Conservation (phyloP, 2,329 filamentous ascomycete genomes). For the Tympanopsis confertula region DNA sequence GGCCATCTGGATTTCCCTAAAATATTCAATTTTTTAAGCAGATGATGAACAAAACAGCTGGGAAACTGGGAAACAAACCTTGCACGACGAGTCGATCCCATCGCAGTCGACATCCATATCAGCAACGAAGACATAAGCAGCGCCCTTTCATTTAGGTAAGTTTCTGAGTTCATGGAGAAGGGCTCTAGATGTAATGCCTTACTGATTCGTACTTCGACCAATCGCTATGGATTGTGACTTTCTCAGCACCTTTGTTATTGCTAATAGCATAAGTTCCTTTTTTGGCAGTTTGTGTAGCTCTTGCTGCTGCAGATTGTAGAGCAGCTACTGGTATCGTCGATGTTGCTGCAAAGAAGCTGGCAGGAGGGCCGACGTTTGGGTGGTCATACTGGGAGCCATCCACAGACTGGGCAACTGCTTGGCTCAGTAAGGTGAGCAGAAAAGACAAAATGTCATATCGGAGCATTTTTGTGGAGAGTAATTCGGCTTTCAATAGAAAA, state of each 20-base stretch:
- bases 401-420: not conserved
- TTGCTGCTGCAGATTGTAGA: not conserved
- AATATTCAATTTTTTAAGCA: not conserved
- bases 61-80: constrained; percentile 6
- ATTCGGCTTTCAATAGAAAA: too few species aligned
- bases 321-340: not conserved
- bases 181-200: too few species aligned
- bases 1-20: constrained; percentile 13
- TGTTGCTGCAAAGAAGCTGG: not conserved
- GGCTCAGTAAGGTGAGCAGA: too few species aligned
- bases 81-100: constrained; percentile 13
- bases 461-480: too few species aligned
- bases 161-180: too few species aligned
- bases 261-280: not conserved
- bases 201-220: not conserved
- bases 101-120: constrained; percentile 21
- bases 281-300: not conserved
- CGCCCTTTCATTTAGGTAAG: too few species aligned
- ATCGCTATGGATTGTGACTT: not conserved
- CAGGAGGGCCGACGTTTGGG: not conserved
- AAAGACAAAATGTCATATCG: too few species aligned
- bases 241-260: not conserved
- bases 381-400: not conserved
- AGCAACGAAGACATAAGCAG: constrained; percentile 14
- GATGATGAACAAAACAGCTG: not conserved